Conservation (phyloP, 1,284 basidiomycete species). For the Pseudozyma thailandica region DNA sequence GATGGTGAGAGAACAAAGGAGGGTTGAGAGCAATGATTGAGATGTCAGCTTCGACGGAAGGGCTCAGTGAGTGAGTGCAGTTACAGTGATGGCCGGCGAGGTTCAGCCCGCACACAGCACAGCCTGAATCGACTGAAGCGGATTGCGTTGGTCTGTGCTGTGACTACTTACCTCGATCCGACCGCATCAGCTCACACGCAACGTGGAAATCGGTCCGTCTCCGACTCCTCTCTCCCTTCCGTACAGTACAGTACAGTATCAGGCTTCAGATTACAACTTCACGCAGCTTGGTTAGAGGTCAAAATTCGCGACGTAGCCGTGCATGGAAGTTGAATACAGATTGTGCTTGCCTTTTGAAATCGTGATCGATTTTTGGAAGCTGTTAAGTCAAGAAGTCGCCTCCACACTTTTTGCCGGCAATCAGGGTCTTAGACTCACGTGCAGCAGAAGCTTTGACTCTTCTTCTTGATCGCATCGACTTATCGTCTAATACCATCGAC, state of each 20-base stretch:
- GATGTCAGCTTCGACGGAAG: too few relatives aligned
- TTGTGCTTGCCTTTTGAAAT: background rate
- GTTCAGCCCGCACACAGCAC: conserved; percentile 13
- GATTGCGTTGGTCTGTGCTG: conserved; percentile 30
- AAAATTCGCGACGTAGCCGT: conserved; percentile 27
- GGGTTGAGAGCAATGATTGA: too few relatives aligned
- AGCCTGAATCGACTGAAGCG: conserved; percentile 6
- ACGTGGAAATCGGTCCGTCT: conserved; percentile 15
- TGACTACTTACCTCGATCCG: conserved; percentile 6
- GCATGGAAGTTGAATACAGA: conserved; percentile 4
- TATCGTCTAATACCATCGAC: background rate
- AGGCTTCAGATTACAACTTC: background rate
- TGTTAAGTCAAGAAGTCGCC: background rate
- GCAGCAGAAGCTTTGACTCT: background rate
- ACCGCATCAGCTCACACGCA: conserved; percentile 1
- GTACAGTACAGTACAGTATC: conserved; percentile 4
- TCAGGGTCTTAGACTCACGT: background rate
- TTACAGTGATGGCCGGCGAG: background rate
- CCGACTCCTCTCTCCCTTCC: background rate
- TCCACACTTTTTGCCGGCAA: background rate
- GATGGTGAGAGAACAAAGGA: too few relatives aligned
- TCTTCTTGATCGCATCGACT: background rate
- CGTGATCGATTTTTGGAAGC: background rate
- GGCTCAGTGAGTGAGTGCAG: too few relatives aligned
- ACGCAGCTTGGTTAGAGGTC: background rate